Evolutionary conservation across 345 rosid species (phyloP).

Genomic region (Ceriops zippeliana): DNA sequence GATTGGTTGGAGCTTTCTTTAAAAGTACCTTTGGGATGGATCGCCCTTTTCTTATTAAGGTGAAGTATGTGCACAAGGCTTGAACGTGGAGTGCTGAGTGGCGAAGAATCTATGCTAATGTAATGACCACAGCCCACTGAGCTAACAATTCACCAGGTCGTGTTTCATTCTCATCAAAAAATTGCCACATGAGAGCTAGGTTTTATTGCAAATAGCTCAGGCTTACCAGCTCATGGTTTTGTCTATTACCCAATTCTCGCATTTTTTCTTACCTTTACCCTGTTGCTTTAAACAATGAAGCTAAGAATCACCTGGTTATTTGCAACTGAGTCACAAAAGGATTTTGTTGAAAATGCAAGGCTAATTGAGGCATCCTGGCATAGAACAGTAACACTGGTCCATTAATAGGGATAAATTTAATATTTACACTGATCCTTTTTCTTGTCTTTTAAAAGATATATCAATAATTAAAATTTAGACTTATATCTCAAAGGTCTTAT

Average conservation of each 20-base stretch:
- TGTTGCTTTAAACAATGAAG: conserved; percentile 12
- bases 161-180: not conserved
- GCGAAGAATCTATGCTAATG: conserved; percentile 3
- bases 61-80: not conserved
- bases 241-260: not conserved
- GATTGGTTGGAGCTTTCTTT: conserved; percentile 12
- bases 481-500: no score
- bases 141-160: no score
- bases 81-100: not conserved
- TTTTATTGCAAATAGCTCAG: no score
- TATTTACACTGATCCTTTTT: no score
- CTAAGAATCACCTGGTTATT: conserved; percentile 1
- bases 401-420: no score
- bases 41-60: conserved; percentile 10
- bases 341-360: no score
- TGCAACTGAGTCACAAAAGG: not conserved
- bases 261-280: not conserved
- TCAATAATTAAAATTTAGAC: no score
- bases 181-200: not conserved
- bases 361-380: not conserved
- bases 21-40: conserved; percentile 13
- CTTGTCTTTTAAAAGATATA: no score
- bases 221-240: not conserved
- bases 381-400: no score
- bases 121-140: not conserved